Base-by-base conservation (phyloP, 2,329 filamentous ascomycete species). In the Fusarium dimerum region DNA sequence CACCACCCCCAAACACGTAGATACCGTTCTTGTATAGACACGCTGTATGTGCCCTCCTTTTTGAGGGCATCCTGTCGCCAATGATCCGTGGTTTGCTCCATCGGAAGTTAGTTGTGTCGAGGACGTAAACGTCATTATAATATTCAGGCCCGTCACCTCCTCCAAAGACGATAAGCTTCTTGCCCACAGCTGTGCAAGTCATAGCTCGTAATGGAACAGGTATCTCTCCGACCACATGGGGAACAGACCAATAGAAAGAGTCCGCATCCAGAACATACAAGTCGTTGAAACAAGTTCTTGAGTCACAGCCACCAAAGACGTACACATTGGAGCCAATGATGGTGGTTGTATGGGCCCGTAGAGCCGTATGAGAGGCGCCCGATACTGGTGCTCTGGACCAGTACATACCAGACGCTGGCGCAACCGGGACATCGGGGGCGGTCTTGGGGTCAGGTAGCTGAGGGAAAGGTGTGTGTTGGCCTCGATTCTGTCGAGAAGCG, bases 381-480 rank as follows among this genome's bases (percentile, higher is more conserved):
- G 85, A 87, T n/a, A 82, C 77, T 8, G 81, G 82, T 10, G 85
- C 85, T 36, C 77, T 79, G 48, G 84, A 87, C 85, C 86, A 88
- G 73, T 89, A 89, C 85, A 89, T 88, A 62, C 85, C 86, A 45
- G 83, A 86, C 16, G 86, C 81, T 26, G 86, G 86, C 15, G 86
- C 84, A 3, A 80, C 75, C 10, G 79, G 76, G 16, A 88, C 84
- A 52, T 87, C 80, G 6, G 83, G 79, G 2, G 81, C 81, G 26
- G 78, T 79, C 43, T 73, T 73, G 11, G 81, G 76, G 60, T 84
- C 78, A 36, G 78, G 79, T 5, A 86, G 73, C n/a, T 81, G 74
- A 34, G 84, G 84, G 45, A 82, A 84, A 2, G 77, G 67, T 8
- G 74, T 73, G 60, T 82, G 74, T 45, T 75, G 68, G 17, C 74